Base-by-base conservation (phyloP, 2,329 filamentous ascomycete species). In the Xylaria sp. region DNA sequence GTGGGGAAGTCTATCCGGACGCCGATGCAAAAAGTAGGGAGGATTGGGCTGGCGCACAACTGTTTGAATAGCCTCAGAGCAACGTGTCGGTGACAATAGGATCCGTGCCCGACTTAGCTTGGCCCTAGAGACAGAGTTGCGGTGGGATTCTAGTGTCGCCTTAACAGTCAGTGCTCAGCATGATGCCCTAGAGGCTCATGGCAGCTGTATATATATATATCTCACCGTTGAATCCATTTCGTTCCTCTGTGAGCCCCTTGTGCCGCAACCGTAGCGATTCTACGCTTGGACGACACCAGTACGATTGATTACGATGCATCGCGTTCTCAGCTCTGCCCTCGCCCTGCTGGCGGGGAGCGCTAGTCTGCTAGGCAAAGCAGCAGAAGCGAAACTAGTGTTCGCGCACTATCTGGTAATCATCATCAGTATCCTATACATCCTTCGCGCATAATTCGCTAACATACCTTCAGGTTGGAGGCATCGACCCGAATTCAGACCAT, bases 321-420 rank as follows among this genome's bases (percentile, higher is more conserved):
- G 34, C 25, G 25, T 37, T 39, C n/a, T 75, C 28, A 72, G 66
- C 34, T 74, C 72, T 18, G 63, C 61, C 34, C 50, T 75, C 37
- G 61, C 72, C 52, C 41, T 74, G 28, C 62, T 75, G 46, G 66
- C 72, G 46, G 72, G 72, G 15, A 57, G 70, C 41, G 65, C 70
- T 12, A 41, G 69, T n/a, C 66, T 76, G 15, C 61, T 73, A 9
- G 72, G 72, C 25, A 72, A 65, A 37, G 55, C 71, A n/a, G 74
- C 69, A 10, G 72, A 74, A 62, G 70, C 72, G 52, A 76, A 75
- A 56, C 63, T 76, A 1, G 76, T 77, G 20, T 77, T 77, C 59
- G 74, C 74, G 41, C 76, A 77, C 58, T 77, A 77, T 52, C 70
- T 77, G 70, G 76, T 76, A 68, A 48, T n/a, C 58, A 18, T 18